Percentiles rank a stretch among this genome's conserved stretches.
Evolutionary conservation across 768 basidiomycete species (phyloP).

Genomic region (Boletus coccyginus): DNA sequence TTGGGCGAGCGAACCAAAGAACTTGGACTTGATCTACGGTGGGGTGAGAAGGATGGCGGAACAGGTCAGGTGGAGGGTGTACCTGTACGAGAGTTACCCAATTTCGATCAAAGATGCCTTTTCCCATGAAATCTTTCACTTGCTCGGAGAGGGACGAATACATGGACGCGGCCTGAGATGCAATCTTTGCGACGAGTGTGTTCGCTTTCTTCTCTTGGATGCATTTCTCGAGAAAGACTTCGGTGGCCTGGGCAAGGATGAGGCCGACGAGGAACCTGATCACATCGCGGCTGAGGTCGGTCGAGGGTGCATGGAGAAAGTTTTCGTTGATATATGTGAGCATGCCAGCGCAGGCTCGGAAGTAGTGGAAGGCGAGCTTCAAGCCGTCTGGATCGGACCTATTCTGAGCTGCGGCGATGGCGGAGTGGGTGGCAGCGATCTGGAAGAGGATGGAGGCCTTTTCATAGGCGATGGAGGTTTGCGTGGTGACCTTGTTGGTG

Average conservation of each 20-base stretch:
- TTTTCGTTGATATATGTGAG: constrained; percentile 99
- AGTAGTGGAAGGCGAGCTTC: constrained; percentile 92
- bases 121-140: constrained; percentile 94
- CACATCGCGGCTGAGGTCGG: constrained; percentile 90
- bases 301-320: constrained; percentile 96
- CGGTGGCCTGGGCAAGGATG: constrained; percentile 91
- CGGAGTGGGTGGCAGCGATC: constrained; percentile 90
- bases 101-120: constrained; percentile 91
- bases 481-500: constrained; percentile 88
- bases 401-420: constrained; percentile 83
- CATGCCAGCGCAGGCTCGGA: constrained; percentile 90
- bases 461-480: constrained; percentile 96
- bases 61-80: constrained; percentile 11
- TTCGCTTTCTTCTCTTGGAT: constrained; percentile 87
- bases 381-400: constrained; percentile 87
- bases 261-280: constrained; percentile 89
- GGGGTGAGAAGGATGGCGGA: constrained; percentile 1
- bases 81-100: constrained; percentile 90
- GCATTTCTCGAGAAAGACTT: constrained; percentile 94
- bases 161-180: constrained; percentile 75
- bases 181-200: constrained; percentile 79
- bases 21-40: constrained; percentile 83
- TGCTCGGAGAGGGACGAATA: constrained; percentile 85
- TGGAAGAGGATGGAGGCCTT: constrained; percentile 98
- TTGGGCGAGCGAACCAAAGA: constrained; percentile 82